phyloP scores from a whole-genome alignment of 2,329 filamentous ascomycete species.

The Verticillium dahliae region DNA sequence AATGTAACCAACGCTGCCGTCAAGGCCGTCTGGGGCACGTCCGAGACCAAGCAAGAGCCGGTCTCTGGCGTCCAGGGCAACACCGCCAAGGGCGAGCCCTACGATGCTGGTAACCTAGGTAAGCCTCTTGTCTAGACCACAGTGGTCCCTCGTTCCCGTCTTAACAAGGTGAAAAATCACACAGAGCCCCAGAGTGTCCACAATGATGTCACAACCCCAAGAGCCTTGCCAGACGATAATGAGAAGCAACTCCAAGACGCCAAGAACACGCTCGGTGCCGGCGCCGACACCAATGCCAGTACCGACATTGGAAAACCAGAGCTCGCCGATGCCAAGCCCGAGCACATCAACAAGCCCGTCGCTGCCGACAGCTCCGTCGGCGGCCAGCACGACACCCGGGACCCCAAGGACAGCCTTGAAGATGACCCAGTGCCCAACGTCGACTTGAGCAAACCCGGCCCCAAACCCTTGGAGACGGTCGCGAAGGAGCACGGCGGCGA shows the following conservation, averaged over 20 bases:
- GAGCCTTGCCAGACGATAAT: neutral
- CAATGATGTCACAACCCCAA: neutral
- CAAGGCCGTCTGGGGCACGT: constrained; percentile 36
- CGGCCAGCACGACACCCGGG: constrained; percentile 32
- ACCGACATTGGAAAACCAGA: constrained; percentile 15
- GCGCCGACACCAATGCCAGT: neutral
- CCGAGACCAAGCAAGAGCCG: constrained; percentile 50
- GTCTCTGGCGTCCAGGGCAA: constrained; percentile 64
- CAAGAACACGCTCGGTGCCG: neutral
- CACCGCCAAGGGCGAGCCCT: constrained; percentile 64
- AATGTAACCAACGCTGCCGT: constrained; percentile 38
- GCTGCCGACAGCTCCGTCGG: constrained; percentile 13
- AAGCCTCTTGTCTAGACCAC: constrained; percentile 13
- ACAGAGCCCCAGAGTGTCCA: constrained; percentile 5
- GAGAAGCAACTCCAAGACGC: neutral
- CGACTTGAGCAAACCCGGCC: constrained; percentile 34
- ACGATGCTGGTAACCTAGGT: constrained; percentile 70
- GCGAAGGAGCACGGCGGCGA: constrained; percentile 26
- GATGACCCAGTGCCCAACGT: constrained; percentile 11
- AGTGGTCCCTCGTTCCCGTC: too few relatives aligned
- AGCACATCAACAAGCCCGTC: constrained; percentile 2
- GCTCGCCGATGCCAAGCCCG: constrained; percentile 6
- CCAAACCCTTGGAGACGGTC: constrained; percentile 31
- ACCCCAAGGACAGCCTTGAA: constrained; percentile 25
- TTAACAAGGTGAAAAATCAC: neutral